Evolutionary conservation across 2,329 filamentous ascomycete species (phyloP), one percentile per base, ranked within the genome.

Genomic region (Ophiostoma fasciatum): DNA sequence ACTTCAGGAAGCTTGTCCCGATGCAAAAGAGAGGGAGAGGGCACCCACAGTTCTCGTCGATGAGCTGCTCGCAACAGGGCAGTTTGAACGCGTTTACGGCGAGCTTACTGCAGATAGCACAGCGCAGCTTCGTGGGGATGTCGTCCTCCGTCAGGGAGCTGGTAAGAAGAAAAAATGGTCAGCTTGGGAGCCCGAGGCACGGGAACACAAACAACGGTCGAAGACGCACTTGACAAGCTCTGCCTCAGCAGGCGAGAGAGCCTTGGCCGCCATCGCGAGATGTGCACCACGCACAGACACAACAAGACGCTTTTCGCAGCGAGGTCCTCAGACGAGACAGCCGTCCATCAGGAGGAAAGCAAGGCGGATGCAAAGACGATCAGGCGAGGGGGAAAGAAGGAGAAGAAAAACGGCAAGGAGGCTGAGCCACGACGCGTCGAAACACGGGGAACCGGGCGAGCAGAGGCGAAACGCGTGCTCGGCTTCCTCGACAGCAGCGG

Each of bases 121-220:
- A 98, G 59, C 87, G 81, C 45, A 98, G 71, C 66, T 94, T 94
- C 51, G 87, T 84, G n/a, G 90, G 90, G 39, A 94, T 85, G 43
- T 90, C 83, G 49, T 88, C 82, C 45, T 80, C 73, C 15, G 74
- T 64, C 41, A 94, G 67, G 33, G 81, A 78, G 55, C 84, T 92
- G 51, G n/a, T n/a, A 26, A 10, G 31, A 35, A 28, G 14, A 9
- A 12, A 39, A 44, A 13, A 12, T 4, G 25, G 43, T 45, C 36
- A 40, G 30, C n/a, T n/a, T n/a, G n/a, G n/a, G n/a, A n/a, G n/a
- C n/a, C n/a, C n/a, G n/a, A n/a, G n/a, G n/a, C n/a, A n/a, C n/a
- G n/a, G n/a, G n/a, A n/a, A n/a, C n/a, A n/a, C n/a, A n/a, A n/a
- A n/a, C n/a, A n/a, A n/a, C n/a, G n/a, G n/a, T n/a, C n/a, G 14